phyloP scores from a whole-genome alignment of 768 basidiomycete species.

The Kwoniella sp. region DNA sequence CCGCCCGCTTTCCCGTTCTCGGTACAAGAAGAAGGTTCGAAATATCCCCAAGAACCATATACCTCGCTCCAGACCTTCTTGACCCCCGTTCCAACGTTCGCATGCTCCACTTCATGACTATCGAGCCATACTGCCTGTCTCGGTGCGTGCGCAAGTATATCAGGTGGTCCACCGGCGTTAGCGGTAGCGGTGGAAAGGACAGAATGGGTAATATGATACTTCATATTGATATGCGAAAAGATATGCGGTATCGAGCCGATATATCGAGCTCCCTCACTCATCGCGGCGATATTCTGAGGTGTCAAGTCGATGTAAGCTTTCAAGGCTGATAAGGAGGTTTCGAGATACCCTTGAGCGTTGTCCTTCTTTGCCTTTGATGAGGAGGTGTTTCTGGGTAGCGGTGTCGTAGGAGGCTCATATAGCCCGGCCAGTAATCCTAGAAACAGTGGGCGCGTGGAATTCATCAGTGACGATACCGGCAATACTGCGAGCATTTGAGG shows the following conservation, averaged over 20 bases:
- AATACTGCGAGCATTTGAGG: background rate
- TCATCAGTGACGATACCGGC: background rate
- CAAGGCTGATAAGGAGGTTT: constrained; percentile 4
- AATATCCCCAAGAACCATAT: constrained; percentile 43
- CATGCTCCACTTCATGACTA: constrained; percentile 31
- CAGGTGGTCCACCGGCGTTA: constrained; percentile 7
- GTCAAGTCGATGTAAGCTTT: background rate
- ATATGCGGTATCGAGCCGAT: constrained; percentile 65
- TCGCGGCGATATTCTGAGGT: background rate
- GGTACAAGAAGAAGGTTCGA: constrained; percentile 23
- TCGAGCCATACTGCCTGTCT: constrained; percentile 36
- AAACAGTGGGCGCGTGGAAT: background rate
- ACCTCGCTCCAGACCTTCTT: constrained; percentile 56
- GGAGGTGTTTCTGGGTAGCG: constrained; percentile 1
- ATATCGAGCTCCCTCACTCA: background rate
- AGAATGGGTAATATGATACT: constrained; percentile 58
- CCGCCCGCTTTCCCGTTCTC: constrained; percentile 8
- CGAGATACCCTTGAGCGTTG: constrained; percentile 1
- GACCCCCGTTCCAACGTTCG: constrained; percentile 55
- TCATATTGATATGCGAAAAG: constrained; percentile 89
- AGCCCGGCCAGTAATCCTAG: constrained; percentile 86
- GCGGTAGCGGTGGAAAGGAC: constrained; percentile 15
- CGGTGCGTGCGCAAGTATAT: background rate
- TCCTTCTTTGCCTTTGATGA: background rate
- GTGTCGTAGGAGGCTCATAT: constrained; percentile 70